These are phyloP conservation scores for Hydrangea macrophylla DNA, from an alignment of 148 eudicot species.

Conservation along the genomic window DNA sequence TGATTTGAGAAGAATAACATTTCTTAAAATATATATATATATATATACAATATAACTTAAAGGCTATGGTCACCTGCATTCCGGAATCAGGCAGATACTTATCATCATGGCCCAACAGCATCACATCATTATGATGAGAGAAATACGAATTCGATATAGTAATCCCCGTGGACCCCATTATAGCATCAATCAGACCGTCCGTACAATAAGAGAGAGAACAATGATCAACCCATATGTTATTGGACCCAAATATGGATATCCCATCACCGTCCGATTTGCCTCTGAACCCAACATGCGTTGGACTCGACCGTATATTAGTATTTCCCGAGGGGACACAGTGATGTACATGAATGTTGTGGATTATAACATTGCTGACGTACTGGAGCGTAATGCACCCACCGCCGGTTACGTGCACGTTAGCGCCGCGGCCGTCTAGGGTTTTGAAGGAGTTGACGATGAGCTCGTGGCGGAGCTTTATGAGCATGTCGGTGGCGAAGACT, in stretches of 20 bases:
- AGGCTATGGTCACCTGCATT: too few species aligned
- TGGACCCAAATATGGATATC: slow-evolving; percentile 47
- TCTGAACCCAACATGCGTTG: slow-evolving; percentile 26
- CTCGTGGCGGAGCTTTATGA: slow-evolving; percentile 50
- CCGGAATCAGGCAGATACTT: slow-evolving; percentile 11
- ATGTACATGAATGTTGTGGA: slow-evolving; percentile 60
- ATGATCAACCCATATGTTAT: slow-evolving; percentile 74
- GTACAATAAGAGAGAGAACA: slow-evolving; percentile 63
- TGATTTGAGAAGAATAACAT: too few species aligned
- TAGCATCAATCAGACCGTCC: slow-evolving; percentile 66
- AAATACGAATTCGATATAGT: slow-evolving; percentile 61
- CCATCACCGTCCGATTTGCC: slow-evolving; percentile 76
- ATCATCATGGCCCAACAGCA: slow-evolving; percentile 20
- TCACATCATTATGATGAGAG: slow-evolving; percentile 23
- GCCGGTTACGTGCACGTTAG: slow-evolving; percentile 57
- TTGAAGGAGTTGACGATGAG: slow-evolving; percentile 51
- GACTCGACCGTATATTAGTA: slow-evolving; percentile 32
- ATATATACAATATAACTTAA: too few species aligned
- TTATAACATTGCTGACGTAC: slow-evolving; percentile 59
- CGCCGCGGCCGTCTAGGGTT: slow-evolving; percentile 82
- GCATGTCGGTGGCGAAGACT: slow-evolving; percentile 51
- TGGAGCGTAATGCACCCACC: slow-evolving; percentile 70
- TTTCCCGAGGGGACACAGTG: slow-evolving; percentile 51
- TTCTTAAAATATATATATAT: too few species aligned
- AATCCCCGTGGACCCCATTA: slow-evolving; percentile 65